phyloP scores from a whole-genome alignment of 768 basidiomycete species.

The Lactifluus subvellereus region DNA sequence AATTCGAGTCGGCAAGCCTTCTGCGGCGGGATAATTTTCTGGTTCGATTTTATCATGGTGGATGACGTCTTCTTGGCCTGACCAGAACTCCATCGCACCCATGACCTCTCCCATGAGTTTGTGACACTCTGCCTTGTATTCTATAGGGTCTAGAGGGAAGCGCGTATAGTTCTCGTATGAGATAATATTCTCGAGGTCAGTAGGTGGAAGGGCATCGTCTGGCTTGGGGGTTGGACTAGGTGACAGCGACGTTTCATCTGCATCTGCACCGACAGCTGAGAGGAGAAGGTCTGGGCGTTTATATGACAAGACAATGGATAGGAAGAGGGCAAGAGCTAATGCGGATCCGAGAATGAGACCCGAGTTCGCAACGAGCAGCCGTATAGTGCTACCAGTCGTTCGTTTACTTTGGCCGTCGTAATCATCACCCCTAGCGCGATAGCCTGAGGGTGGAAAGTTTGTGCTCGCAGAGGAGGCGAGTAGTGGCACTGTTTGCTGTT shows the following conservation, averaged over 20 bases:
- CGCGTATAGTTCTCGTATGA: slow-evolving; percentile 53
- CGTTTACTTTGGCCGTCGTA: slow-evolving; percentile 24
- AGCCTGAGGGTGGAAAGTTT: slow-evolving; percentile 36
- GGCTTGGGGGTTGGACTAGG: slow-evolving; percentile 21
- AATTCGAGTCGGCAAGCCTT: slow-evolving; percentile 25
- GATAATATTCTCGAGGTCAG: slow-evolving; percentile 29
- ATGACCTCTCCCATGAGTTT: slow-evolving; percentile 44
- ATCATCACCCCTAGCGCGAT: slow-evolving; percentile 40
- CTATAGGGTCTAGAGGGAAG: slow-evolving; percentile 50
- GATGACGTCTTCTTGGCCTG: slow-evolving; percentile 31
- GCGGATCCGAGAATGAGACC: slow-evolving; percentile 45
- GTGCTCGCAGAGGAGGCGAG: slow-evolving; percentile 38
- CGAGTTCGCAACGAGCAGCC: slow-evolving; percentile 23
- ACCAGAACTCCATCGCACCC: slow-evolving; percentile 51
- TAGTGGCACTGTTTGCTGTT: slow-evolving; percentile 40
- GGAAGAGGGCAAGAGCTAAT: slow-evolving; percentile 42
- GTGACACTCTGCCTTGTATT: slow-evolving; percentile 55
- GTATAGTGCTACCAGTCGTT: not conserved
- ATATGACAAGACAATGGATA: slow-evolving; percentile 44
- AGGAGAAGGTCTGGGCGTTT: slow-evolving; percentile 44
- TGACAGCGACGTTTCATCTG: slow-evolving; percentile 22
- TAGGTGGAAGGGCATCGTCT: slow-evolving; percentile 24
- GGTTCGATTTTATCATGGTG: slow-evolving; percentile 29
- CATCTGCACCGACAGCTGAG: slow-evolving; percentile 36
- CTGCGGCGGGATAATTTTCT: slow-evolving; percentile 26